A percentile compares a stretch with the other conserved stretches of the same genome.
These are phyloP conservation scores for Sophora flavescens DNA, from an alignment of 306 rosid genomes.

Conservation along the genomic window DNA sequence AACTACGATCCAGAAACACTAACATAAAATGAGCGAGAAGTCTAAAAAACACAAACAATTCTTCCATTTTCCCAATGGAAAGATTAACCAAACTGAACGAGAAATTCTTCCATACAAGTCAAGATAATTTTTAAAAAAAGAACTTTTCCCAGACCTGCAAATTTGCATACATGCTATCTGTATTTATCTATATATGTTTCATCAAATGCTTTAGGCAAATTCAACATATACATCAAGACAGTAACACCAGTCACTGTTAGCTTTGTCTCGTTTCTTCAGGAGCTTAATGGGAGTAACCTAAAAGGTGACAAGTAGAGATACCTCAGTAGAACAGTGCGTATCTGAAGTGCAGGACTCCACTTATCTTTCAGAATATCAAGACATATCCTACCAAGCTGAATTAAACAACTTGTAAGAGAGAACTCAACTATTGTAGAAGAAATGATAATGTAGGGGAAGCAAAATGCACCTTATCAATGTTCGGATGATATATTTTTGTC, in stretches of 20 bases:
- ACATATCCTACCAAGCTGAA: constrained; percentile 88
- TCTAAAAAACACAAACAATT: not conserved
- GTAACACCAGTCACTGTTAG: not conserved
- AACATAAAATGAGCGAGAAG: not conserved
- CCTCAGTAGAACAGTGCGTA: constrained; percentile 93
- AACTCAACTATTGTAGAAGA: constrained; percentile 3
- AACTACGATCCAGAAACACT: constrained; percentile 6
- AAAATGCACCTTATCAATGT: constrained; percentile 86
- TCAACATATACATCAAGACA: not conserved
- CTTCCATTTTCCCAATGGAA: not conserved
- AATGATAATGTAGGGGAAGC: constrained; percentile 10
- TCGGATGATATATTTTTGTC: constrained; percentile 94
- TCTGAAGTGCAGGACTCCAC: constrained; percentile 95
- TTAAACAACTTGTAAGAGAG: constrained; percentile 40
- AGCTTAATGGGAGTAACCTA: constrained; percentile 13
- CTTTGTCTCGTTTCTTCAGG: not conserved
- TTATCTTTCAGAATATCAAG: constrained; percentile 89
- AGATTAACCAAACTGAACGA: not conserved
- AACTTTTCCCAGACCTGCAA: not conserved
- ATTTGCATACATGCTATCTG: not conserved
- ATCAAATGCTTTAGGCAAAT: not conserved
- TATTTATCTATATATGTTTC: not conserved
- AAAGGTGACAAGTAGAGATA: constrained; percentile 40
- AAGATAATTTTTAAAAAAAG: not conserved
- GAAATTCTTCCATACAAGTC: not conserved